Conservation (phyloP, 768 basidiomycete genomes). For the Boletus coccyginus region DNA sequence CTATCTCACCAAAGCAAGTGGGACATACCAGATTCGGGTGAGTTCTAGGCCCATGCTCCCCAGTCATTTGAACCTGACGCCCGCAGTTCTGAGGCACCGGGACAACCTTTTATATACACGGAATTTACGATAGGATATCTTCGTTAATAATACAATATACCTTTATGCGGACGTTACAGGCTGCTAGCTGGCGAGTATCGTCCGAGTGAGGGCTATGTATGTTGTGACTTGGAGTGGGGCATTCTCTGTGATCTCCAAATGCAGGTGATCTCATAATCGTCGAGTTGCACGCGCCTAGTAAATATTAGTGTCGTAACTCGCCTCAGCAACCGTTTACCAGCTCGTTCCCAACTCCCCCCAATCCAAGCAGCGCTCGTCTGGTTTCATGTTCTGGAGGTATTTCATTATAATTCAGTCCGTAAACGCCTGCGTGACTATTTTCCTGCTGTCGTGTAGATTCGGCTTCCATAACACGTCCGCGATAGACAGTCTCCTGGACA, state of each 20-base stretch:
- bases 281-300: not conserved
- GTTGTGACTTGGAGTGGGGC: not conserved
- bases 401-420: not conserved
- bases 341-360: constrained; percentile 7
- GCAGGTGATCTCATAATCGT: constrained; percentile 20
- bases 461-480: constrained; percentile 86
- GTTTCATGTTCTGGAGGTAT: constrained; percentile 51
- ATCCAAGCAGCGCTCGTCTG: constrained; percentile 19
- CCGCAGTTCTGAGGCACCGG: constrained; percentile 27
- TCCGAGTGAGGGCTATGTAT: not conserved
- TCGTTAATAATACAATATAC: constrained; percentile 27
- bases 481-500: constrained; percentile 88
- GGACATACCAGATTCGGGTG: constrained; percentile 91
- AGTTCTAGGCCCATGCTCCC: constrained; percentile 32
- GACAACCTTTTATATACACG: constrained; percentile 17
- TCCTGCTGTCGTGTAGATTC: constrained; percentile 53
- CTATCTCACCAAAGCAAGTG: constrained; percentile 91
- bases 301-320: constrained; percentile 21
- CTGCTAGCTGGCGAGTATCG: not conserved
- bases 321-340: constrained; percentile 11
- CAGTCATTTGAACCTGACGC: not conserved
- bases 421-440: not conserved
- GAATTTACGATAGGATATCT: constrained; percentile 26
- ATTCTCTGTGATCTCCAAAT: constrained; percentile 24
- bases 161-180: constrained; percentile 10